Percentiles rank a stretch among this genome's conserved stretches.
phyloP scores from a whole-genome alignment of 75 land plant genomes.

The Pinus albicaulis region DNA sequence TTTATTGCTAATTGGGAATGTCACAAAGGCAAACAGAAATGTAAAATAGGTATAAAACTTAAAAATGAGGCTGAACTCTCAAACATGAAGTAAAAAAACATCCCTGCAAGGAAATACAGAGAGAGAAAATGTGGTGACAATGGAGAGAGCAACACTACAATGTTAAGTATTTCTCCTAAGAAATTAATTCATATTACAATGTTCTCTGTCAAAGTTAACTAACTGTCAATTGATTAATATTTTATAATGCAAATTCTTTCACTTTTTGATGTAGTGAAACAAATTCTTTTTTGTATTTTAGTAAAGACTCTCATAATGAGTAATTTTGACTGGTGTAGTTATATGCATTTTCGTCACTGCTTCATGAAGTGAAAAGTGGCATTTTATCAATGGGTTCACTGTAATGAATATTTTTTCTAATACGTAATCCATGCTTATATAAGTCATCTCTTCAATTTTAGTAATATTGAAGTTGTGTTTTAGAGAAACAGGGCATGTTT shows the following conservation, averaged over 20 bases:
- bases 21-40: too few species aligned
- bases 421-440: background rate
- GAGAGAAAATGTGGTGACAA: too few species aligned
- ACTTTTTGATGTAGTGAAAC: background rate
- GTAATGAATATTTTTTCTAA: background rate
- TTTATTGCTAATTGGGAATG: too few species aligned
- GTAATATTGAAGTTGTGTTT: background rate
- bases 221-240: background rate
- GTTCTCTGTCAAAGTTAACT: background rate
- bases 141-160: too few species aligned
- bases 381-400: background rate
- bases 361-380: background rate
- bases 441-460: background rate
- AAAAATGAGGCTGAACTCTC: too few species aligned
- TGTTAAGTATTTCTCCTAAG: background rate
- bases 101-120: too few species aligned
- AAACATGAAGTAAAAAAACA: too few species aligned
- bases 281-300: background rate
- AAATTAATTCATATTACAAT: background rate
- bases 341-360: background rate
- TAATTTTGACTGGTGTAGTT: conserved; percentile 3
- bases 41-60: too few species aligned
- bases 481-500: background rate
- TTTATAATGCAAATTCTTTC: background rate
- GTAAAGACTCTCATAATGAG: background rate